Percentiles rank a stretch among this genome's conserved stretches.
These are phyloP conservation scores for Penicillium herquei DNA, from an alignment of 495 filamentous ascomycete genomes.

Conservation along the genomic window DNA sequence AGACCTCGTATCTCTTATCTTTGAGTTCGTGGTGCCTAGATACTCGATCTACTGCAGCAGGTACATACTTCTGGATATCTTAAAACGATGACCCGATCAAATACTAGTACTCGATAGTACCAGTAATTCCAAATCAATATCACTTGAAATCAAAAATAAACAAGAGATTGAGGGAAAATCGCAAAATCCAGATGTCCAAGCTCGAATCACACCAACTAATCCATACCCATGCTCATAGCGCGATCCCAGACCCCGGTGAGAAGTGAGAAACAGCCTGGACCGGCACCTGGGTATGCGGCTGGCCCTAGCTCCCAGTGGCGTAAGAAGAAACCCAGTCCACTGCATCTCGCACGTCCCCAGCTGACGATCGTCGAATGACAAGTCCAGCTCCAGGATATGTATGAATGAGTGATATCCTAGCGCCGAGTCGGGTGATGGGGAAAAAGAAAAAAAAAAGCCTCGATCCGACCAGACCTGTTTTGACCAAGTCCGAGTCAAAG, in stretches of 20 bases:
- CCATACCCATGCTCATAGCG: too few relatives aligned
- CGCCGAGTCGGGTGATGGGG: not conserved
- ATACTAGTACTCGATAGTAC: too few relatives aligned
- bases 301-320: too few relatives aligned
- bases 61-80: not conserved
- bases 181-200: not conserved
- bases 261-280: too few relatives aligned
- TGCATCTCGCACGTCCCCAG: too few relatives aligned
- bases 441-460: not conserved
- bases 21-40: not conserved
- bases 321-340: too few relatives aligned
- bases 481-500: not conserved
- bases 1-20: not conserved
- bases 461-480: not conserved
- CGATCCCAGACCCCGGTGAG: not conserved
- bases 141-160: too few relatives aligned
- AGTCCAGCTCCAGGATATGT: not conserved
- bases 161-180: not conserved
- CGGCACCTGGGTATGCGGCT: too few relatives aligned
- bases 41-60: slow-evolving; percentile 2
- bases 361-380: not conserved
- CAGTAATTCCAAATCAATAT: too few relatives aligned
- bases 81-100: not conserved
- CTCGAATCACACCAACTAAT: not conserved
- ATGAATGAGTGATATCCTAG: not conserved